phyloP scores from a whole-genome alignment of 345 rosid species.

The Eucalyptus viminalis region DNA sequence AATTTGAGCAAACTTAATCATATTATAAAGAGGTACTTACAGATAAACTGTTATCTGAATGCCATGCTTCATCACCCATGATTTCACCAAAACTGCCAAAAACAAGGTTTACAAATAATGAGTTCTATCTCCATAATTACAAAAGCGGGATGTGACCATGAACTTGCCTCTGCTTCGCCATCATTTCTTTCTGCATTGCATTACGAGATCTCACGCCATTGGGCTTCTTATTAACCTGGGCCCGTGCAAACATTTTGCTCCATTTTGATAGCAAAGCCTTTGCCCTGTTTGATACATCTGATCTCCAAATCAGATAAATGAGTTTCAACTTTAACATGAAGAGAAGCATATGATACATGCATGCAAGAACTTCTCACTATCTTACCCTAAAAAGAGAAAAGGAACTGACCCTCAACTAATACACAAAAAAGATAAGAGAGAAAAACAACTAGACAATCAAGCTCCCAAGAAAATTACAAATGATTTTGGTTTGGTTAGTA shows the following conservation, averaged over 20 bases:
- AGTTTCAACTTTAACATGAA: slow-evolving; percentile 14
- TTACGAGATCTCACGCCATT: slow-evolving; percentile 44
- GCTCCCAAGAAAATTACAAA: not conserved
- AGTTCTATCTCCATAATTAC: not conserved
- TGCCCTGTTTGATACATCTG: slow-evolving; percentile 99
- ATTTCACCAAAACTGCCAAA: slow-evolving; percentile 71
- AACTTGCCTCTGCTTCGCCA: slow-evolving; percentile 75
- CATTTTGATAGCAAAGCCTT: slow-evolving; percentile 75
- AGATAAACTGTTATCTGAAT: slow-evolving; percentile 16
- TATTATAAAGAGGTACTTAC: slow-evolving; percentile 32
- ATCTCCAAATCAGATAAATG: slow-evolving; percentile 95
- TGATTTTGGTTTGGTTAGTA: not conserved
- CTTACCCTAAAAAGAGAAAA: not conserved
- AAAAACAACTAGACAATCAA: not conserved
- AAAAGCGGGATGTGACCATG: not conserved
- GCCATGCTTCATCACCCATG: slow-evolving; percentile 62
- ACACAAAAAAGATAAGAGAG: not conserved
- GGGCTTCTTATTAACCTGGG: slow-evolving; percentile 57
- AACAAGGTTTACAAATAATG: not conserved
- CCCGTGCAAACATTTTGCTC: slow-evolving; percentile 79
- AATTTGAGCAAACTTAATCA: not conserved
- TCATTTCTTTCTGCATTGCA: slow-evolving; percentile 56
- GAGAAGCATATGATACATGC: not conserved
- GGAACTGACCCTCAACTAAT: not conserved
- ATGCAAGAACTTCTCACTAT: not conserved